Evolutionary conservation across 2,329 filamentous ascomycete genomes (phyloP), one percentile per base, ranked within the genome.

Genomic region (Sporothrix euskadiensis): DNA sequence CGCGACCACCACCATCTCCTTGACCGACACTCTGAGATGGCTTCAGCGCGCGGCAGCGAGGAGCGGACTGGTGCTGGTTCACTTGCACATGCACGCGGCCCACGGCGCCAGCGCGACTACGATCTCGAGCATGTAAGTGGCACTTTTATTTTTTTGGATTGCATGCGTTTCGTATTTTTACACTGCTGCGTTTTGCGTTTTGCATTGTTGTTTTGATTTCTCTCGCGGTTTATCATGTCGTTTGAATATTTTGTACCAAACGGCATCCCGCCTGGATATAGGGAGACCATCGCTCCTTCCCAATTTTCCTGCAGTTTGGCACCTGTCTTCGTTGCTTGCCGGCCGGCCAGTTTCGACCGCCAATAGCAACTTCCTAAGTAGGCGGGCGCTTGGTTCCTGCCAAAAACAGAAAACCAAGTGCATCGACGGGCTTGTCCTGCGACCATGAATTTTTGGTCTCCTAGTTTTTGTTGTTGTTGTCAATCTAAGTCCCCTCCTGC

Each of bases 71-170:
- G 89, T 44, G 86, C 87, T 69, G 85, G 87, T 68, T 85, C 87
- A 65, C 86, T 89, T 71, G 85, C 88, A 75, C 88, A 89, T 75
- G 86, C 87, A 12, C 85, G 92, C 75, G 92, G 92, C 22, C 91
- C 91, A 69, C 89, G 94, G 81, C 86, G 93, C 77, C 89, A 90
- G 75, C 88, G 93, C 75, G 93, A 97, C 78, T 93, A 91, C 81
- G 93, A 97, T 75, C 87, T 96, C 71, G 93, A 97, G 80, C 91
- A 91, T 85, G 93, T 94, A 80, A 87, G 88, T 87, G n/a, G 32
- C 32, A 35, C 9, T 61, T n/a, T 35, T 69, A 19, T 10, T 63
- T 73, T 47, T 47, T 14, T 26, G 47, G 19, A 9, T 16, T 66
- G 69, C 30, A 35, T 39, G 1, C 52, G 39, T 49, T 57, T 57